phyloP scores from a whole-genome alignment of 495 filamentous ascomycete genomes.

The Lophiostoma macrostomum region DNA sequence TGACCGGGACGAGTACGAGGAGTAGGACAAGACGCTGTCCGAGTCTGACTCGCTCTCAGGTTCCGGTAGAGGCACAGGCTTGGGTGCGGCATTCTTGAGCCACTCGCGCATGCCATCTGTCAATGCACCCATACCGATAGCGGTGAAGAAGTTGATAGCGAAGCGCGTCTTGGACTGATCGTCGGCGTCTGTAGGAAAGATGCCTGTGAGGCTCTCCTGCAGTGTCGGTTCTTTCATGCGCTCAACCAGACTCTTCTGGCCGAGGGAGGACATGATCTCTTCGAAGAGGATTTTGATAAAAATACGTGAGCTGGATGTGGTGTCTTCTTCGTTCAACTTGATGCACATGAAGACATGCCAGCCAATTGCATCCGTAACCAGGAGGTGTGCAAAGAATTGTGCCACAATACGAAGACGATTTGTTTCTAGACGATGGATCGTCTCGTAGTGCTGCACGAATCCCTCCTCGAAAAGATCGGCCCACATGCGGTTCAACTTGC shows the following conservation, averaged over 20 bases:
- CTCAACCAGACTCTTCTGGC: constrained; percentile 71
- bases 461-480: constrained; percentile 82
- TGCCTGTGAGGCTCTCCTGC: constrained; percentile 72
- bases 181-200: constrained; percentile 91
- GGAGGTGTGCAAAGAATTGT: constrained; percentile 87
- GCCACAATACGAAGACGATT: constrained; percentile 93
- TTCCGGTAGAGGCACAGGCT: constrained; percentile 58
- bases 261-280: constrained; percentile 81
- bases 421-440: constrained; percentile 94
- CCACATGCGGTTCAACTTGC: constrained; percentile 93
- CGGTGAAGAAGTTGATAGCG: constrained; percentile 98
- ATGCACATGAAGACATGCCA: constrained; percentile 87
- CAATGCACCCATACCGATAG: constrained; percentile 88
- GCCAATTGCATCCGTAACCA: constrained; percentile 80
- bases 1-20: constrained; percentile 37
- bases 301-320: constrained; percentile 89
- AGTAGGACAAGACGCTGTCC: constrained; percentile 45
- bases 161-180: constrained; percentile 88
- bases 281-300: constrained; percentile 98
- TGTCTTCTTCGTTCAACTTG: constrained; percentile 93
- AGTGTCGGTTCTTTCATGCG: constrained; percentile 74
- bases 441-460: constrained; percentile 93
- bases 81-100: constrained; percentile 72
- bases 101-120: constrained; percentile 94
- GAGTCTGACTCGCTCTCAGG: constrained; percentile 46